Evolutionary conservation across 2,329 filamentous ascomycete genomes (phyloP).

Genomic region (Huntiella omanensis): DNA sequence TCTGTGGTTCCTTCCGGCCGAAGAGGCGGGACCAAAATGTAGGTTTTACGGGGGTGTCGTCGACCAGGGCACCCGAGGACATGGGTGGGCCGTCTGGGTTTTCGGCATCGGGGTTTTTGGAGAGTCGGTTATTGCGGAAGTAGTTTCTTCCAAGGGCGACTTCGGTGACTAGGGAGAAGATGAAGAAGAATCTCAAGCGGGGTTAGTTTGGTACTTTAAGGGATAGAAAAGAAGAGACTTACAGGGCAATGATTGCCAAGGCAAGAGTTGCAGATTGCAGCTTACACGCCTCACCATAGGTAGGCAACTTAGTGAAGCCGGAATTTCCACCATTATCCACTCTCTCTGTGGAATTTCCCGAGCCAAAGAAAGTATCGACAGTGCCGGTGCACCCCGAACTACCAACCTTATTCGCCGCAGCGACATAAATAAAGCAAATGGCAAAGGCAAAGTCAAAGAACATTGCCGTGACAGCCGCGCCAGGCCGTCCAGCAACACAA

Average conservation of each 20-base stretch:
- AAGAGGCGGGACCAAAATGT: conserved; percentile 20
- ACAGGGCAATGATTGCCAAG: conserved; percentile 61
- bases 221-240: conserved; percentile 16
- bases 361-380: conserved; percentile 51
- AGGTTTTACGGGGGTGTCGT: conserved; percentile 15
- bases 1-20: conserved; percentile 14
- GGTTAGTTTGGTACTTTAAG: not conserved
- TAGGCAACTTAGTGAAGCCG: conserved; percentile 30
- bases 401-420: conserved; percentile 53
- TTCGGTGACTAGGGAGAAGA: conserved; percentile 52
- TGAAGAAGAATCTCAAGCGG: conserved; percentile 45
- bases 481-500: conserved; percentile 54
- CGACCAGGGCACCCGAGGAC: not conserved
- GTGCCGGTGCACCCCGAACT: conserved; percentile 39
- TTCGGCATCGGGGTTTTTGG: conserved; percentile 30
- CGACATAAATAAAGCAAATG: conserved; percentile 65
- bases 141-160: conserved; percentile 49
- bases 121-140: conserved; percentile 47
- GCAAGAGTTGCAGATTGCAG: conserved; percentile 63
- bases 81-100: conserved; percentile 5
- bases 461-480: conserved; percentile 57
- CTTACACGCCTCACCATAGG: conserved; percentile 40
- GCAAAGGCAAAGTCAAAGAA: conserved; percentile 60
- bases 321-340: conserved; percentile 14
- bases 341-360: conserved; percentile 21